These are phyloP conservation scores for Haplosporangium sp. DNA, from an alignment of 371 early-diverging fungal species.

Conservation along the genomic window DNA sequence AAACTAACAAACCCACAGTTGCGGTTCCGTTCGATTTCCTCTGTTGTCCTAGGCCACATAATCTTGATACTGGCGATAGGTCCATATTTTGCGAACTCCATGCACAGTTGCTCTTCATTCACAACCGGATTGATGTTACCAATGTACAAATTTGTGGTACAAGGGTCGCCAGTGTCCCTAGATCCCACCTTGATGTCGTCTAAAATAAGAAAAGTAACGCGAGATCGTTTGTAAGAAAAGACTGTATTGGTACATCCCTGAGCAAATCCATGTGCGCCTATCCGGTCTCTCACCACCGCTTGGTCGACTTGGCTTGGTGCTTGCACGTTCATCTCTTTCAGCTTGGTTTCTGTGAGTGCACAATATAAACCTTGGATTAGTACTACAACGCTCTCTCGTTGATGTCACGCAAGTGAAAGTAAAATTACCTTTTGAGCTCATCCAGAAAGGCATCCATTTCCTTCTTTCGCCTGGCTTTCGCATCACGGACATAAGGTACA, in stretches of 20 bases:
- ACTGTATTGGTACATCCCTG: too few relatives aligned
- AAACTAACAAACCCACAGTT: slow-evolving; percentile 94
- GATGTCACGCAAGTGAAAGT: not conserved
- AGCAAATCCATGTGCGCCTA: too few relatives aligned
- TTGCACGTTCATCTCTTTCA: slow-evolving; percentile 53
- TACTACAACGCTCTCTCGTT: too few relatives aligned
- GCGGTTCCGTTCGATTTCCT: slow-evolving; percentile 81
- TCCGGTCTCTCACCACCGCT: slow-evolving; percentile 10
- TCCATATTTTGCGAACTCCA: slow-evolving; percentile 84
- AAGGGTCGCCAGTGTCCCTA: slow-evolving; percentile 79
- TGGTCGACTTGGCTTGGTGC: slow-evolving; percentile 11
- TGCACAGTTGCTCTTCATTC: slow-evolving; percentile 78
- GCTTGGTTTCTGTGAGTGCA: slow-evolving; percentile 54
- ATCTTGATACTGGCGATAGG: slow-evolving; percentile 95
- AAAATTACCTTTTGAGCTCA: slow-evolving; percentile 77
- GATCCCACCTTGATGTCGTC: slow-evolving; percentile 60
- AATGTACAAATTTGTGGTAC: slow-evolving; percentile 92
- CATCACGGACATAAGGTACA: slow-evolving; percentile 52
- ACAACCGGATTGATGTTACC: slow-evolving; percentile 82
- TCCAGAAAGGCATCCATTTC: slow-evolving; percentile 88
- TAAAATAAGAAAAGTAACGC: not conserved
- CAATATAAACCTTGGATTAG: too few relatives aligned
- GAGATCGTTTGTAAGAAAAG: not conserved
- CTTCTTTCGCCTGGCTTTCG: slow-evolving; percentile 73
- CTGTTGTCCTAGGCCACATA: slow-evolving; percentile 94